These are phyloP conservation scores for Zasmidium angulare DNA, from an alignment of 2,329 filamentous ascomycete genomes.

Conservation along the genomic window DNA sequence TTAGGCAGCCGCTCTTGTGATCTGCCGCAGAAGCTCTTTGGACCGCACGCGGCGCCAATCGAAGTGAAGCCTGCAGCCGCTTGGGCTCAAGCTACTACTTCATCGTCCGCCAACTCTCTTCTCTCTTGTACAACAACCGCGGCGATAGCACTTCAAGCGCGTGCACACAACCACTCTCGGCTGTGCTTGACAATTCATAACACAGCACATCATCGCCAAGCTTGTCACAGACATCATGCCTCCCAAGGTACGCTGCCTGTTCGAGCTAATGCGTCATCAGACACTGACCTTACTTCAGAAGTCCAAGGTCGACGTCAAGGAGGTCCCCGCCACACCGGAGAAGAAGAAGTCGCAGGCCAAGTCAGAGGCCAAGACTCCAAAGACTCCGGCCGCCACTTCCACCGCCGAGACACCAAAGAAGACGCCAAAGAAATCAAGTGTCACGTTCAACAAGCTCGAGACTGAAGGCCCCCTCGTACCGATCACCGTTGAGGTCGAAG, in stretches of 20 bases:
- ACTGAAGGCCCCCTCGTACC: constrained; percentile 19
- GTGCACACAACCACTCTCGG: no score
- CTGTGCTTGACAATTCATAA: neutral
- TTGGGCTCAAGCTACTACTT: neutral
- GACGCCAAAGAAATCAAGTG: constrained; percentile 18
- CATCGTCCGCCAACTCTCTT: neutral
- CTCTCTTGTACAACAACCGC: neutral
- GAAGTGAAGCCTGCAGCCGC: neutral
- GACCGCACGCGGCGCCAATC: neutral
- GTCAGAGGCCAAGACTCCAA: constrained; percentile 5
- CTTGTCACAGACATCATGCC: constrained; percentile 9
- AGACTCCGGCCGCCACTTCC: neutral
- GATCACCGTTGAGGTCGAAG: constrained; percentile 28
- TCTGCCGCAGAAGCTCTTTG: neutral
- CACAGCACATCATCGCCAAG: neutral
- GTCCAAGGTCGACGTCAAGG: constrained; percentile 6
- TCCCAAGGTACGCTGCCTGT: constrained; percentile 18
- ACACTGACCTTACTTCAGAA: constrained; percentile 2
- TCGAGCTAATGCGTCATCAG: neutral
- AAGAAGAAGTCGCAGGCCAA: constrained; percentile 16
- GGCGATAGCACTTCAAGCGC: no score
- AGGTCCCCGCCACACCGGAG: constrained; percentile 16
- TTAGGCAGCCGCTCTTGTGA: neutral
- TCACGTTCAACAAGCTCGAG: constrained; percentile 18
- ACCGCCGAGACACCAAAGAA: constrained; percentile 10